A percentile compares a stretch with the other conserved stretches of the same genome.
Conservation (phyloP, 331 rosid genomes). For the Prunus yedoensis region DNA sequence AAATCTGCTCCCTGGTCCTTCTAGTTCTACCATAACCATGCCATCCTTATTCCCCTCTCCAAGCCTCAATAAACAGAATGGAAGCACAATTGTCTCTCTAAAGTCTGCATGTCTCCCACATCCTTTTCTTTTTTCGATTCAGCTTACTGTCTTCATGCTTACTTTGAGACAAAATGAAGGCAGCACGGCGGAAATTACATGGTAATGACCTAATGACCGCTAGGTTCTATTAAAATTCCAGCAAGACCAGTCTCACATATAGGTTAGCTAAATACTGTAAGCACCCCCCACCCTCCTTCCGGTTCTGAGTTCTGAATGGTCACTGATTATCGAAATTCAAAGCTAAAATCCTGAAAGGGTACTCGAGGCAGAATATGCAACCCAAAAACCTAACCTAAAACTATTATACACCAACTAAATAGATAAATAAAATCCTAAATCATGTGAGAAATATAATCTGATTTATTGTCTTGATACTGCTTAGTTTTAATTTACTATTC, state of each 20-base stretch:
- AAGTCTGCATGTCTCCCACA: background rate
- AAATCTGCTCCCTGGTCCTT: background rate
- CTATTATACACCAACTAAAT: background rate
- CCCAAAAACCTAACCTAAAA: background rate
- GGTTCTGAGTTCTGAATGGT: background rate
- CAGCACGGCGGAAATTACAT: background rate
- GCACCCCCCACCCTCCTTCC: background rate
- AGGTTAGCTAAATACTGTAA: background rate
- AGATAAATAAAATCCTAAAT: background rate
- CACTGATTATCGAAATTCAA: background rate
- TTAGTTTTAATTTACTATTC: background rate
- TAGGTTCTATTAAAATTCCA: background rate
- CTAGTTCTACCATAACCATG: background rate
- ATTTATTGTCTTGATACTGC: background rate
- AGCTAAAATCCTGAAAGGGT: background rate
- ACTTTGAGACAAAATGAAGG: background rate
- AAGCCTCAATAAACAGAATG: background rate
- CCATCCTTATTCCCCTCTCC: background rate
- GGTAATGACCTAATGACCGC: background rate
- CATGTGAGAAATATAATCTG: background rate
- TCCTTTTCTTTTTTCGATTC: too few relatives aligned
- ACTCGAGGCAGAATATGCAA: background rate
- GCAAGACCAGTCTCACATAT: background rate
- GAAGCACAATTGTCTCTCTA: background rate
- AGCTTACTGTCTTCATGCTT: background rate